Conservation (phyloP, 1,284 basidiomycete genomes). For the Clitocybe nebularis region DNA sequence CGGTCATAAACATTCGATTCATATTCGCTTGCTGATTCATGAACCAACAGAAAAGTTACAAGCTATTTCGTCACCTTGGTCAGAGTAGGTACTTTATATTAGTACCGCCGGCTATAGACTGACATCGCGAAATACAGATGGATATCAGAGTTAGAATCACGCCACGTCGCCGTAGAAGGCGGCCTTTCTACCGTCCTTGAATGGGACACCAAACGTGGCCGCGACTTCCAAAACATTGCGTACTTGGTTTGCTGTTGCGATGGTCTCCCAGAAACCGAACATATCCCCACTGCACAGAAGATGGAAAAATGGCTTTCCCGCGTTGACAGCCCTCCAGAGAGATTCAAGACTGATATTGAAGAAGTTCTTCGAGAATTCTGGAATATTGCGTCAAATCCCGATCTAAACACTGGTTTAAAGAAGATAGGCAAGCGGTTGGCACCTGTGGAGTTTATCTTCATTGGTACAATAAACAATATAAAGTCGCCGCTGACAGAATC, state of each 20-base stretch:
- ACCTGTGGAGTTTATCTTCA: constrained; percentile 73
- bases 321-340: constrained; percentile 36
- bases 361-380: constrained; percentile 49
- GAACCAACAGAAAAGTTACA: constrained; percentile 58
- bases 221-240: constrained; percentile 68
- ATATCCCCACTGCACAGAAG: constrained; percentile 46
- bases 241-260: constrained; percentile 63
- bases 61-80: constrained; percentile 61
- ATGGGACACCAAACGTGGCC: constrained; percentile 60
- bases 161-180: constrained; percentile 46
- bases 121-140: constrained; percentile 25
- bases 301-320: constrained; percentile 56
- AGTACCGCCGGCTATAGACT: background rate
- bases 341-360: constrained; percentile 48
- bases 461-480: constrained; percentile 57
- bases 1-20: constrained; percentile 13
- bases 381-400: constrained; percentile 40
- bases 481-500: background rate
- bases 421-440: constrained; percentile 56
- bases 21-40: no score
- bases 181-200: constrained; percentile 51
- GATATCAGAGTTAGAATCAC: constrained; percentile 50
- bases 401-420: constrained; percentile 41
- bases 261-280: constrained; percentile 39
- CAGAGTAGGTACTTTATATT: constrained; percentile 33